phyloP scores from a whole-genome alignment of 768 basidiomycete species.

The Rhizopogon rudus region DNA sequence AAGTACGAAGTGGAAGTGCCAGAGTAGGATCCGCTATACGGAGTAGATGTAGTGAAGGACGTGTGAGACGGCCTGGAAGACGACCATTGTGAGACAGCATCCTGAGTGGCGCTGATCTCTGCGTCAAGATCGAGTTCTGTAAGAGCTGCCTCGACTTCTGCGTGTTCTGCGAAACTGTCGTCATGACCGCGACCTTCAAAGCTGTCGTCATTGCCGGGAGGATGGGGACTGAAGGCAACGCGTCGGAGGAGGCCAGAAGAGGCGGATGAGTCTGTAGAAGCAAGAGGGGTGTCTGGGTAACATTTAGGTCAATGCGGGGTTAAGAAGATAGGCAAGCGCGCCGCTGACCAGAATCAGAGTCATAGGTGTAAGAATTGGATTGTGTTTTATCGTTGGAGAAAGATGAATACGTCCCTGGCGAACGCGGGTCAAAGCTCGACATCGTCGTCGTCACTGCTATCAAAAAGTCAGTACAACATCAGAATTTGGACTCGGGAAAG shows the following conservation, averaged over 20 bases:
- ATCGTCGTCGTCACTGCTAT: not conserved
- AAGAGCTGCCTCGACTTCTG: conserved; percentile 65
- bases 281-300: conserved; percentile 37
- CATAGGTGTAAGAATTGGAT: conserved; percentile 32
- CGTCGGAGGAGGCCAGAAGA: not conserved
- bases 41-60: conserved; percentile 13
- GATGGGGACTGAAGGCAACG: conserved; percentile 11
- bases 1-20: conserved; percentile 28
- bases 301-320: conserved; percentile 2
- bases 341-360: conserved; percentile 48
- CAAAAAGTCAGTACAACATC: conserved; percentile 1
- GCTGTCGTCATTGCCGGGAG: conserved; percentile 5
- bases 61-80: conserved; percentile 20
- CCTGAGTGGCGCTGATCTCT: conserved; percentile 61
- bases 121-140: conserved; percentile 66
- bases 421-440: conserved; percentile 44
- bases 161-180: conserved; percentile 30
- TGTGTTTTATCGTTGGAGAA: conserved; percentile 50
- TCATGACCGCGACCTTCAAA: conserved; percentile 4
- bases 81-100: conserved; percentile 65
- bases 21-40: conserved; percentile 28
- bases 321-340: not conserved
- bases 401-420: conserved; percentile 54
- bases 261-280: conserved; percentile 35
- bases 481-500: conserved; percentile 13